Percentiles rank a stretch among this genome's conserved stretches.
Conservation (phyloP, 441 rosid genomes). For the Corymbia calophylla region DNA sequence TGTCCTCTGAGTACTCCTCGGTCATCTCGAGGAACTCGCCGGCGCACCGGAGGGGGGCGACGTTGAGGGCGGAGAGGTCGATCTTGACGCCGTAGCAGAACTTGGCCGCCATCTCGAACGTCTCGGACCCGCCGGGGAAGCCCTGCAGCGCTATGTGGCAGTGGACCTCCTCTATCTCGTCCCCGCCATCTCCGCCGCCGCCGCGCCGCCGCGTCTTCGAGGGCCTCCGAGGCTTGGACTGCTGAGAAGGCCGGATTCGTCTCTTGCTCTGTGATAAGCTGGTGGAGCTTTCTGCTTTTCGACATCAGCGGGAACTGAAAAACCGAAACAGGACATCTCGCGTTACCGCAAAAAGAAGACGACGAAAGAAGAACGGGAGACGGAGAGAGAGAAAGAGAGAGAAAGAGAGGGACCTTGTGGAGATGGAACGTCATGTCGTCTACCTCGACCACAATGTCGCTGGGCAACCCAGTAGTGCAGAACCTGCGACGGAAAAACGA, state of each 20-base stretch:
- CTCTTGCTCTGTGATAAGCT: slow-evolving; percentile 48
- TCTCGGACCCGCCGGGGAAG: slow-evolving; percentile 66
- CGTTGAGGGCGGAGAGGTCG: slow-evolving; percentile 41
- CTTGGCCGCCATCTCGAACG: slow-evolving; percentile 61
- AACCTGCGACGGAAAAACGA: slow-evolving; percentile 32
- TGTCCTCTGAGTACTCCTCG: slow-evolving; percentile 52
- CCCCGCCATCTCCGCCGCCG: slow-evolving; percentile 6
- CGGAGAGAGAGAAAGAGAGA: background rate
- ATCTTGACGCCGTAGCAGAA: slow-evolving; percentile 72
- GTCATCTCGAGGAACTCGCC: slow-evolving; percentile 66
- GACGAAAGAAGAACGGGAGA: background rate
- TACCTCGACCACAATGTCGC: slow-evolving; percentile 61
- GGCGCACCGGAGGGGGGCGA: slow-evolving; percentile 62
- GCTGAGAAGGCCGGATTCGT: slow-evolving; percentile 12
- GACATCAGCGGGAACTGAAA: slow-evolving; percentile 71
- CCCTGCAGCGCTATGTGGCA: slow-evolving; percentile 34
- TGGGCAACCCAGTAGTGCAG: slow-evolving; percentile 65
- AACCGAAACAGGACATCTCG: background rate
- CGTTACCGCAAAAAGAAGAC: background rate
- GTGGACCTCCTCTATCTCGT: slow-evolving; percentile 25
- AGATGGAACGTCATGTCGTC: slow-evolving; percentile 68
- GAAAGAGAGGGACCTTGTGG: slow-evolving; percentile 36
- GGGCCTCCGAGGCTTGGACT: background rate
- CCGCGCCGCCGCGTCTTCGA: slow-evolving; percentile 10
- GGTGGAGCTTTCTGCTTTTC: slow-evolving; percentile 57